phyloP scores from a whole-genome alignment of 2,329 filamentous ascomycete genomes.

The Phialemonium atrogriseum region DNA sequence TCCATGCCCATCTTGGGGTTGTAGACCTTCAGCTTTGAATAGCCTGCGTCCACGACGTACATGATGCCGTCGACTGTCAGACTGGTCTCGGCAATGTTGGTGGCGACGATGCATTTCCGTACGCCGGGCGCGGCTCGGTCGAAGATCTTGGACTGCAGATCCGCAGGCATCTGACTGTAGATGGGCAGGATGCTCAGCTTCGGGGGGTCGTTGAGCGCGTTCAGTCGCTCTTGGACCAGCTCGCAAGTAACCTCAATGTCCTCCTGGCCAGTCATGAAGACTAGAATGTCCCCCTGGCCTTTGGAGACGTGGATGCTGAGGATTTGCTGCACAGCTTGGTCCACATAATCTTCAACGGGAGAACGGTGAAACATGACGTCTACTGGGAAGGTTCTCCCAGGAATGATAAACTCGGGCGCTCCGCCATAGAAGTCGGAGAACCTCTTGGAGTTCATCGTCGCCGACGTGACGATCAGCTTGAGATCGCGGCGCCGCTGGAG shows the following conservation, averaged over 20 bases:
- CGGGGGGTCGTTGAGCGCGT: constrained; percentile 85
- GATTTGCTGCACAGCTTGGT: constrained; percentile 92
- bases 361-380: constrained; percentile 94
- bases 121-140: constrained; percentile 84
- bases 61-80: constrained; percentile 98
- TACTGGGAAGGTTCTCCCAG: constrained; percentile 91
- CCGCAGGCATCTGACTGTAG: constrained; percentile 98
- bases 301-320: constrained; percentile 95
- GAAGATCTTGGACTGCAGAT: constrained; percentile 96
- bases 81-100: constrained; percentile 97
- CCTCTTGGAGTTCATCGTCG: constrained; percentile 95
- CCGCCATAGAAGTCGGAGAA: constrained; percentile 96
- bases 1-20: constrained; percentile 99
- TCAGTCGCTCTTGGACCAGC: constrained; percentile 76
- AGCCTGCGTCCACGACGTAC: constrained; percentile 95
- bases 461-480: constrained; percentile 95
- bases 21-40: constrained; percentile 96
- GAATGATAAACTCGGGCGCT: constrained; percentile 93
- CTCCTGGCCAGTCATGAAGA: constrained; percentile 99
- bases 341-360: constrained; percentile 95
- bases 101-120: constrained; percentile 94
- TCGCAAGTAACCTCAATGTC: constrained; percentile 98
- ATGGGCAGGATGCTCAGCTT: constrained; percentile 93
- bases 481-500: constrained; percentile 80
- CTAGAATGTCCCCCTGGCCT: constrained; percentile 83